A percentile compares a stretch with the other conserved stretches of the same genome.
These are phyloP conservation scores for Abelmoschus esculentus DNA, from an alignment of 345 rosid species.

Conservation along the genomic window DNA sequence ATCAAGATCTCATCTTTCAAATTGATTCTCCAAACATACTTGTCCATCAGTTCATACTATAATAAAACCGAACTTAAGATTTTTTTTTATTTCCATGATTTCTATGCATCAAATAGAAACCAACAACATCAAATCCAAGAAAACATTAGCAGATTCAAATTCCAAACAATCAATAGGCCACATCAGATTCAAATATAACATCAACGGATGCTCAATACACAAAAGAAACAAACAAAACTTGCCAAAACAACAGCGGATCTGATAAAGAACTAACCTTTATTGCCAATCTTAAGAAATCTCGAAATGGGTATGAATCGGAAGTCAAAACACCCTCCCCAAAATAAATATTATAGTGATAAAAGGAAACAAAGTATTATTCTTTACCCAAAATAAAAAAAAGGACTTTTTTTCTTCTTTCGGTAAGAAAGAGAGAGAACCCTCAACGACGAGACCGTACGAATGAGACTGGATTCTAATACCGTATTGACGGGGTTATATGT, in stretches of 20 bases:
- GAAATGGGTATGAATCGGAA: neutral
- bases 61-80: neutral
- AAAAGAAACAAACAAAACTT: neutral
- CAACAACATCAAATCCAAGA: neutral
- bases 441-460: neutral
- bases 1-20: constrained; percentile 5
- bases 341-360: neutral
- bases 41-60: neutral
- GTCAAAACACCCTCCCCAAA: neutral
- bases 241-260: neutral
- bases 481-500: neutral
- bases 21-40: neutral
- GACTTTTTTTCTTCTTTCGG: neutral
- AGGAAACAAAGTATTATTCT: neutral
- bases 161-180: neutral
- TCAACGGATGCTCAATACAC: neutral
- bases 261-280: constrained; percentile 3
- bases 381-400: neutral
- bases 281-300: neutral
- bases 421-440: neutral
- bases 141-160: neutral
- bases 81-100: neutral
- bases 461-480: neutral
- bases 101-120: neutral
- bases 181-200: neutral